Evolutionary conservation across 768 basidiomycete species (phyloP).

Genomic region (Holtermanniella nyarrowii): DNA sequence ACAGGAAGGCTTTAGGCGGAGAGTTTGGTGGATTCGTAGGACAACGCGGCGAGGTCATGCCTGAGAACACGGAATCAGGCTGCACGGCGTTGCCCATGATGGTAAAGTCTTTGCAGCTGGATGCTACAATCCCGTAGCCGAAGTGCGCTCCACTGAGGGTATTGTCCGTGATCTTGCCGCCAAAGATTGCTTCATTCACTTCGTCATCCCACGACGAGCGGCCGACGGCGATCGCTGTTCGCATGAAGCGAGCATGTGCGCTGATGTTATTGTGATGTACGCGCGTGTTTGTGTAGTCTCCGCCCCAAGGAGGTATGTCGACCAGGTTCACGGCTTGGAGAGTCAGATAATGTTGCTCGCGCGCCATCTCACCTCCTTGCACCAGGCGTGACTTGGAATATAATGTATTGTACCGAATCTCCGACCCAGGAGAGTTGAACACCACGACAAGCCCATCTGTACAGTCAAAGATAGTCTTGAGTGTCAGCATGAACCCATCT

Average conservation of each 20-base stretch:
- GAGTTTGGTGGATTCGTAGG: slow-evolving; percentile 38
- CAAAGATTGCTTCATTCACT: slow-evolving; percentile 35
- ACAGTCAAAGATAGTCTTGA: slow-evolving; percentile 38
- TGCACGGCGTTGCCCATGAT: slow-evolving; percentile 32
- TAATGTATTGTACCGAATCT: slow-evolving; percentile 33
- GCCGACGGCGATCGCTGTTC: slow-evolving; percentile 40
- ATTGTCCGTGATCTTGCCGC: slow-evolving; percentile 37
- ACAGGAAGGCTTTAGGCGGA: slow-evolving; percentile 34
- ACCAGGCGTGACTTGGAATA: slow-evolving; percentile 35
- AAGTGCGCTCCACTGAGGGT: slow-evolving; percentile 33
- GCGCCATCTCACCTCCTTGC: slow-evolving; percentile 34
- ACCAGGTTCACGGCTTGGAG: slow-evolving; percentile 39
- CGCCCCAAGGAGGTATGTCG: slow-evolving; percentile 40
- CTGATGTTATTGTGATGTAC: slow-evolving; percentile 38
- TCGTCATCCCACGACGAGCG: slow-evolving; percentile 41
- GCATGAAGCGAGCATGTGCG: slow-evolving; percentile 36
- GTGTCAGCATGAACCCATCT: not conserved
- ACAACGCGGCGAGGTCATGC: slow-evolving; percentile 32
- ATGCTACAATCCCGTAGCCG: slow-evolving; percentile 40
- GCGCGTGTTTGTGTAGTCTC: slow-evolving; percentile 36
- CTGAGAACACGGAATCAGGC: slow-evolving; percentile 28
- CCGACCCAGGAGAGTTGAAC: slow-evolving; percentile 38
- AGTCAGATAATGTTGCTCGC: too few species aligned
- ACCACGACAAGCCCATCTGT: slow-evolving; percentile 42
- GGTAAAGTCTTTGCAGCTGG: slow-evolving; percentile 35